Conservation (phyloP, 176 grass and related monocot genomes). For the Thalia dealbata region DNA sequence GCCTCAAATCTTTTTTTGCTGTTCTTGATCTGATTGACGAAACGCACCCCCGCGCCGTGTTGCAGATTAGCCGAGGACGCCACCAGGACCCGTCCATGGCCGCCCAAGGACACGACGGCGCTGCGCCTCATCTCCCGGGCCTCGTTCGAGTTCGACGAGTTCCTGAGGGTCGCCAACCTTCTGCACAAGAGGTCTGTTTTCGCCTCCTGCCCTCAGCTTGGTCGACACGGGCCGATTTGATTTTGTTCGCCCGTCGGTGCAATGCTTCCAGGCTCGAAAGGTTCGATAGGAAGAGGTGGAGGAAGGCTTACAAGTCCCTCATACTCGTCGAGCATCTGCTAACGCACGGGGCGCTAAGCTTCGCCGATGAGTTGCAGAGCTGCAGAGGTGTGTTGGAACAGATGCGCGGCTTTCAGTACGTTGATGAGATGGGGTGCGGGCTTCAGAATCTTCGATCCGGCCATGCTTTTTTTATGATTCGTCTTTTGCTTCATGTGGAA, state of each 20-base stretch:
- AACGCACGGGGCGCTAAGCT: constrained; percentile 68
- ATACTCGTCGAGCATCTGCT: constrained; percentile 73
- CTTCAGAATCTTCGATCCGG: neutral
- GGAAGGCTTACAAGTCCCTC: constrained; percentile 63
- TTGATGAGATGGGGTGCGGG: constrained; percentile 70
- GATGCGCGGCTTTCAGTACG: constrained; percentile 56
- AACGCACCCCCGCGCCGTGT: neutral
- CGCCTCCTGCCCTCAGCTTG: neutral
- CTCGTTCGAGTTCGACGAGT: constrained; percentile 94
- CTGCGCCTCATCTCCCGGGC: constrained; percentile 68
- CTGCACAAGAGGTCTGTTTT: constrained; percentile 34
- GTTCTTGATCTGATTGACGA: neutral
- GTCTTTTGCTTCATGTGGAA: too few relatives aligned
- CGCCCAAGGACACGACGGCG: constrained; percentile 49
- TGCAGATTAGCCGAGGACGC: constrained; percentile 78
- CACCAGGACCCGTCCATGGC: constrained; percentile 58
- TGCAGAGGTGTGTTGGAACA: constrained; percentile 30
- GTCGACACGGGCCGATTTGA: too few relatives aligned
- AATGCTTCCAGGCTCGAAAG: constrained; percentile 32
- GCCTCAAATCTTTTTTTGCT: neutral
- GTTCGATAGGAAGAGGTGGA: constrained; percentile 76
- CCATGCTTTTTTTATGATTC: too few relatives aligned
- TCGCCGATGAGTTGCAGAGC: constrained; percentile 49
- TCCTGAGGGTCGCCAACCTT: constrained; percentile 55
- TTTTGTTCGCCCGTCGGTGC: too few relatives aligned